Percentiles rank a stretch among this genome's conserved stretches.
Conservation (phyloP, 106 monocot species). For the Allium sativum region DNA sequence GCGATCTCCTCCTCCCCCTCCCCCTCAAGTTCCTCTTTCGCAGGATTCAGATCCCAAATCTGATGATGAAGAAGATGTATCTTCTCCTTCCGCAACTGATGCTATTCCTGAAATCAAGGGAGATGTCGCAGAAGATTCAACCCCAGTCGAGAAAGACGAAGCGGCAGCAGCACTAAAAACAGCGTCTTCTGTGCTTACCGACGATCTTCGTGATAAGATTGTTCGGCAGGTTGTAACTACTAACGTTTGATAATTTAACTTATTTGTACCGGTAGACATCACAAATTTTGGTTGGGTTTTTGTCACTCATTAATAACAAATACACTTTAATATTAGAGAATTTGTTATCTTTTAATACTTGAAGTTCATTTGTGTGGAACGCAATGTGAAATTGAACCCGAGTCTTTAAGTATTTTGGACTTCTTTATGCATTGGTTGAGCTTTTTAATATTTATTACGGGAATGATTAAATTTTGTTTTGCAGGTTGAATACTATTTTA, state of each 20-base stretch:
- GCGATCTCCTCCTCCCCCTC: conserved; percentile 5
- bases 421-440: too few species aligned
- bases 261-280: too few species aligned
- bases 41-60: not conserved
- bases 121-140: not conserved
- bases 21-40: not conserved
- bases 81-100: not conserved
- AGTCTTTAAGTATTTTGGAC: too few species aligned
- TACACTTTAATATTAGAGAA: too few species aligned
- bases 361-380: too few species aligned
- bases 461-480: conserved; percentile 7
- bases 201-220: conserved; percentile 53
- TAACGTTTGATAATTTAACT: too few species aligned
- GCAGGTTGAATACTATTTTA: conserved; percentile 93
- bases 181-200: conserved; percentile 10
- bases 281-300: too few species aligned
- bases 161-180: not conserved
- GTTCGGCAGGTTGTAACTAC: conserved; percentile 39
- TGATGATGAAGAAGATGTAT: not conserved
- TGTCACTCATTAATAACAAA: too few species aligned
- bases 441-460: too few species aligned
- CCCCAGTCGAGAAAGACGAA: not conserved
- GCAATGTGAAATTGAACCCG: too few species aligned
- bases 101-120: not conserved
- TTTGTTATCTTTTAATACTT: too few species aligned